Evolutionary conservation across 1,139 yeast genomes (phyloP), one percentile per base, ranked within the genome.

Genomic region (Zygosaccharomyces sapae): DNA sequence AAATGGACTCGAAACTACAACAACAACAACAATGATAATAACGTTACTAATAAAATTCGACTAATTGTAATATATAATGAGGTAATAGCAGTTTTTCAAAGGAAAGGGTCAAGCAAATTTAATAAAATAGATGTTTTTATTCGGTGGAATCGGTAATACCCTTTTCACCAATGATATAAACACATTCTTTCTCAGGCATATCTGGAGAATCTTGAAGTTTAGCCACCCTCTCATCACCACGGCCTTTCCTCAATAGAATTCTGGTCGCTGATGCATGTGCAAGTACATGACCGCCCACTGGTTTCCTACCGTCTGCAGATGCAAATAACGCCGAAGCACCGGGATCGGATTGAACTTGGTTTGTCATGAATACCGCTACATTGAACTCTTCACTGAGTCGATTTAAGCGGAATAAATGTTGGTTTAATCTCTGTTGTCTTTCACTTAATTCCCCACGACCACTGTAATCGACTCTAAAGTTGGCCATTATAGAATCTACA

Each of bases 241-340:
- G 72, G 10, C 85, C 84, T 55, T 80, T 80, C 55, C 83, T 68
- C 41, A 79, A 63, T 34, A 79, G 61, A 22, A 80, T 70, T 57
- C 84, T 70, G 1, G 85, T 80, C 3, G 83, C 84, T 12, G 83
- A 77, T 1, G 83, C 83, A 63, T 79, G 83, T 0, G 83, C 83
- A 45, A 80, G 63, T 33, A 79, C 79, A 62, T 80, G 85, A 0
- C 84, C 85, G 24, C 84, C 84, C 49, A 80, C 76, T 0, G 85
- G 85, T 58, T 80, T 80, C 51, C 83, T 70, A 6, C 84, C 83
- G 63, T 80, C 85, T 13, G 81, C 82, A 33, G 81, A 70, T 0
- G 84, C 84, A 67, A 80, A 80, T 46, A 80, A 63, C 2, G 83
- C 78, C 45, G 82, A 77, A 0, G 84, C 85, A 39, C 85, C 85